Percentiles rank a stretch among this genome's conserved stretches.
Evolutionary conservation across 2,329 filamentous ascomycete genomes (phyloP).

Genomic region (Penicillium sp.): DNA sequence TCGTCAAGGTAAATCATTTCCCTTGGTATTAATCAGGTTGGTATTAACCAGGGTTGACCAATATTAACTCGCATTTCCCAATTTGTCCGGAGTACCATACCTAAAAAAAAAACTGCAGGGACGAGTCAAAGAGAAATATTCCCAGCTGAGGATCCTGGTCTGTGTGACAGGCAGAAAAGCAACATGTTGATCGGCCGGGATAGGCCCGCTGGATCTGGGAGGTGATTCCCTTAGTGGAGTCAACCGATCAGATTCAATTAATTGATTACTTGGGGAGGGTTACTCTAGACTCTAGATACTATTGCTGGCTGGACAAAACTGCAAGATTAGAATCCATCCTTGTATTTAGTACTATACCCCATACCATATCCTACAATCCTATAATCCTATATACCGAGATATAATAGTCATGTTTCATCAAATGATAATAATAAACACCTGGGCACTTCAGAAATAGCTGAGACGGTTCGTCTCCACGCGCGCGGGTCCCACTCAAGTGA

Average conservation of each 20-base stretch:
- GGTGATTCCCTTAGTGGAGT: slow-evolving; percentile 6
- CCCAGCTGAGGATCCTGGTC: slow-evolving; percentile 24
- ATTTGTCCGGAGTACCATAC: background rate
- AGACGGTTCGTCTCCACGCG: slow-evolving; percentile 4
- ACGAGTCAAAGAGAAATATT: background rate
- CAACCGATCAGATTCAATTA: slow-evolving; percentile 3
- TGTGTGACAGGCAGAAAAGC: slow-evolving; percentile 22
- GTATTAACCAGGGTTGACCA: background rate
- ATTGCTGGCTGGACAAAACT: background rate
- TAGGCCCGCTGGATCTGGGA: slow-evolving; percentile 19
- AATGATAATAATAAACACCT: background rate
- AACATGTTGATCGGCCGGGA: slow-evolving; percentile 25
- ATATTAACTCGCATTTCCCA: background rate
- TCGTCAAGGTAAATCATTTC: background rate
- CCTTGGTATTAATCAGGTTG: background rate
- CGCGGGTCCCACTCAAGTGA: slow-evolving; percentile 10
- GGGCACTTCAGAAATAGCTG: background rate
- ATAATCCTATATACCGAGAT: too few species aligned
- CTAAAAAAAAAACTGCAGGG: background rate
- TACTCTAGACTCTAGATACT: background rate
- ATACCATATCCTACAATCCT: background rate
- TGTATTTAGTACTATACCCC: background rate
- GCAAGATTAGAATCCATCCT: background rate
- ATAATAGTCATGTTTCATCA: background rate
- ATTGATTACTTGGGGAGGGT: background rate